Evolutionary conservation across 2,329 filamentous ascomycete species (phyloP).

Genomic region (Cadophora luteo-olivacea): DNA sequence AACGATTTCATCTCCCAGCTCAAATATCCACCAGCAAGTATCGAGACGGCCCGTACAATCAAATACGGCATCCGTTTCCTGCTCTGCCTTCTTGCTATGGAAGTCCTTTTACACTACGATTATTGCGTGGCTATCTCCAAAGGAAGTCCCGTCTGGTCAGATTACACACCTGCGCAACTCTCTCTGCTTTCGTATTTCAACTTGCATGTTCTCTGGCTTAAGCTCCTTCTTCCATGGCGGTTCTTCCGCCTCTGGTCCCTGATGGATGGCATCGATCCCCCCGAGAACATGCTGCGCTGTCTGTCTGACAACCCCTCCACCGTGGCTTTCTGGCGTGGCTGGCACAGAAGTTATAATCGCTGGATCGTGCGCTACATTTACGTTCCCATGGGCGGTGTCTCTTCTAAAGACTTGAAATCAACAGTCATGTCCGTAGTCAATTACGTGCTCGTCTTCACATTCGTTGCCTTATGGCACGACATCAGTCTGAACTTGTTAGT

Average conservation of each 20-base stretch:
- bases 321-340: conserved; percentile 91
- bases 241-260: conserved; percentile 97
- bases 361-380: conserved; percentile 96
- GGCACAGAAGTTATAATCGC: conserved; percentile 95
- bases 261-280: conserved; percentile 88
- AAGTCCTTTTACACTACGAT: conserved; percentile 87
- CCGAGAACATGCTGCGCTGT: conserved; percentile 98
- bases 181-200: conserved; percentile 94
- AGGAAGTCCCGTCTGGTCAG: conserved; percentile 76
- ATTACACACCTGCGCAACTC: conserved; percentile 87
- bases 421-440: conserved; percentile 70
- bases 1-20: conserved; percentile 95
- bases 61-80: conserved; percentile 86
- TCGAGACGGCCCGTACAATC: conserved; percentile 72
- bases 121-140: conserved; percentile 95
- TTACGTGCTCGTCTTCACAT: conserved; percentile 88
- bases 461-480: conserved; percentile 98
- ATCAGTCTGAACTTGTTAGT: conserved; percentile 88
- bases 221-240: conserved; percentile 95
- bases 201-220: conserved; percentile 96
- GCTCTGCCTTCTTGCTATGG: conserved; percentile 84
- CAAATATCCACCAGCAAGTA: conserved; percentile 74
- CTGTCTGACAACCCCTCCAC: conserved; percentile 94
- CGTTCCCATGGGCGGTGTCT: conserved; percentile 81
- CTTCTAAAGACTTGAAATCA: conserved; percentile 53